Evolutionary conservation across 169 alveolate species (phyloP), one percentile per base, ranked within the genome.

Genomic region (Plasmodium sp.): DNA sequence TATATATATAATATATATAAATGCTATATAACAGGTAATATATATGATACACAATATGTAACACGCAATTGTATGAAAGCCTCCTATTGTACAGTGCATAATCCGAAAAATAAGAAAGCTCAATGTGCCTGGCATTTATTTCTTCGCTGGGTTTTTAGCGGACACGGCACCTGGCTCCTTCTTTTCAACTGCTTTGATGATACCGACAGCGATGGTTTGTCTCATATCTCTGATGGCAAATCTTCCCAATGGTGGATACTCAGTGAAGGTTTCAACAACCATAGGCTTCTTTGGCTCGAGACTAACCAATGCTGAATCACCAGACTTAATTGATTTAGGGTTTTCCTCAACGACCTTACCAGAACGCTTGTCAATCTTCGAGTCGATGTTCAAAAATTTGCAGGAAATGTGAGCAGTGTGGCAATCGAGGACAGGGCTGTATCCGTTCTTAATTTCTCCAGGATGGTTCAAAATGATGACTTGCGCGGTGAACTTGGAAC

Each of bases 161-260:
- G 97, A 94, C 2, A 88, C 94, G 54, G 98, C 97, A 56, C 98
- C 98, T 16, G 98, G 97, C 51, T 99, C 99, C 97, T 98, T 98
- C 99, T 98, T 99, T 92, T 96, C 98, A 80, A 98, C 99, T 45
- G 97, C 97, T 98, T 99, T 98, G 96, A 99, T 98, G 81, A 99
- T 99, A 91, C 99, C 99, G 92, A 99, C 99, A 56, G 99, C 99
- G 94, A 99, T 99, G 58, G 99, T 99, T 95, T 98, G 99, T 96
- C 98, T 98, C 99, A 99, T 98, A 97, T 99, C 99, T 96, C 99
- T 98, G 75, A 99, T 99, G 83, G 99, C 99, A 96, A 99, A 99
- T 96, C 99, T 98, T 56, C 99, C 99, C 54, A 99, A 98, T 34
- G 99, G 99, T 84, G 99, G 99, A 95, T 98, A 99, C 93, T 98